Evolutionary conservation across 352 stramenopile genomes (phyloP).

Genomic region (Phytophthora pisi): DNA sequence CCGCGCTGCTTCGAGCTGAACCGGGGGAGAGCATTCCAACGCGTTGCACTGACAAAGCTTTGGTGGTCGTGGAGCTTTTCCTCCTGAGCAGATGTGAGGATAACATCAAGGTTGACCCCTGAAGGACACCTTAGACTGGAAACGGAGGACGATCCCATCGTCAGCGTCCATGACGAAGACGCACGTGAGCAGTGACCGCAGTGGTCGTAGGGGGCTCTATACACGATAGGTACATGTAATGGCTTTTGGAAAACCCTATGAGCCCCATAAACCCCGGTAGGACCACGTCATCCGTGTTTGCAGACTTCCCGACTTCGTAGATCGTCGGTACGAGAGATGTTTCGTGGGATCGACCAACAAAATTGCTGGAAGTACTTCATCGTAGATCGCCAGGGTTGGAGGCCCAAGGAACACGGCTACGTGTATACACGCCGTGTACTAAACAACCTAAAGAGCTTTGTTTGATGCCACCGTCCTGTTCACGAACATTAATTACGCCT

Average conservation of each 20-base stretch:
- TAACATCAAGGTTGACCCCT: not conserved
- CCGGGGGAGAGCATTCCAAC: too few species aligned
- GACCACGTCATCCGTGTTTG: not conserved
- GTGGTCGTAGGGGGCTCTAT: not conserved
- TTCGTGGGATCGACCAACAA: too few species aligned
- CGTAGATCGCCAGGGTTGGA: too few species aligned
- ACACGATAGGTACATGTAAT: not conserved
- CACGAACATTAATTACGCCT: too few species aligned
- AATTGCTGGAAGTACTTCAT: too few species aligned
- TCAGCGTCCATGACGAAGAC: not conserved
- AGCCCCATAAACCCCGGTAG: not conserved
- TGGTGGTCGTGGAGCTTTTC: not conserved
- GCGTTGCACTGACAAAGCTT: not conserved
- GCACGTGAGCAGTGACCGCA: not conserved
- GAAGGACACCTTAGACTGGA: not conserved
- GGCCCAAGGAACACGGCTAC: too few species aligned
- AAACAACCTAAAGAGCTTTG: too few species aligned
- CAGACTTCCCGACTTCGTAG: not conserved
- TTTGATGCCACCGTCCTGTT: too few species aligned
- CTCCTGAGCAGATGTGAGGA: not conserved
- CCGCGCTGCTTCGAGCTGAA: too few species aligned
- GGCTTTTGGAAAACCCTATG: not conserved
- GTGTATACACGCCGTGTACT: too few species aligned
- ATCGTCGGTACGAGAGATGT: not conserved
- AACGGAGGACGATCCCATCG: not conserved